Evolutionary conservation across 495 filamentous ascomycete genomes (phyloP), one percentile per base, ranked within the genome.

Genomic region (Neurospora sp.): DNA sequence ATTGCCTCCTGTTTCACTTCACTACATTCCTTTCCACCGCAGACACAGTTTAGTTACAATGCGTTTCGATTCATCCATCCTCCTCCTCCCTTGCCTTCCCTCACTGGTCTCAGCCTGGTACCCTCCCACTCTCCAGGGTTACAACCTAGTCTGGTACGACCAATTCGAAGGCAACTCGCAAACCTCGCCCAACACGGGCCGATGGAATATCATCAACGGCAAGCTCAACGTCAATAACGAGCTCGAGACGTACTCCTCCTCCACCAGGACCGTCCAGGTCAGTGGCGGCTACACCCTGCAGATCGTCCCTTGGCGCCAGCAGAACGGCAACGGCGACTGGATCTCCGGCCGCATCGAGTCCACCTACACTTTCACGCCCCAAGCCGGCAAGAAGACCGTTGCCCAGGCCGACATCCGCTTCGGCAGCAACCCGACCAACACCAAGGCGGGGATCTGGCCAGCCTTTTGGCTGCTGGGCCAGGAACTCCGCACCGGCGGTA

Each of bases 391-490:
- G 38, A 73, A 73, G 37, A 83, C 85, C 9, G 76, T 85, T 45
- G 81, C 81, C 17, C 83, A 87, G 80, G 81, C 83, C 17, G 69
- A 73, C 40, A 78, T 87, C 40, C 80, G 83, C 19, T 83, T 88
- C 71, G 86, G 86, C 40, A 74, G 72, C 69, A 82, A 82, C 74
- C 15, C 74, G 13, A 69, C 73, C 37, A 48, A 54, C n/a, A 77
- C 79, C 21, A 84, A 86, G 77, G 79, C 83, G 74, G 86, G 86
- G 8, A 83, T 87, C 76, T 88, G 86, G 86, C 86, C 86, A 0
- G 86, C 85, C 0, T 88, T 86, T 77, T 88, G 85, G 86, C 71
- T 85, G 39, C 80, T 88, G n/a, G 86, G 86, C 2, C 71, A 84
- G 70, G 75, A 78, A 15, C 76, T 86, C 40, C 80, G 84, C 6